Conservation (phyloP, 2,329 filamentous ascomycete genomes). For the Gnomoniopsis smithogilvyi region DNA sequence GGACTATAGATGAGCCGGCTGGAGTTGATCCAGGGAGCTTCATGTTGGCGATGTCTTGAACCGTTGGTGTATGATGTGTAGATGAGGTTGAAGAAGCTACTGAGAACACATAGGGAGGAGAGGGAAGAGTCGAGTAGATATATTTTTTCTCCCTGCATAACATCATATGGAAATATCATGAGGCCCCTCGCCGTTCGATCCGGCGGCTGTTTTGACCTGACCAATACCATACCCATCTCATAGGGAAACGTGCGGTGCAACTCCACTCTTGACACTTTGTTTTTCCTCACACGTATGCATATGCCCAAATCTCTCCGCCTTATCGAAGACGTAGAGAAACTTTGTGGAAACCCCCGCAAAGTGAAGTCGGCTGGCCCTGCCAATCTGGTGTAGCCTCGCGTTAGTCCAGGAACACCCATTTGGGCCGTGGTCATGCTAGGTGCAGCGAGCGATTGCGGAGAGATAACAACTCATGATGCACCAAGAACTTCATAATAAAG, state of each 20-base stretch:
- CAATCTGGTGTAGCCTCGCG: no score
- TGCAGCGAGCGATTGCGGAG: no score
- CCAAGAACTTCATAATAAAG: no score
- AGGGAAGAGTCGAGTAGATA: neutral
- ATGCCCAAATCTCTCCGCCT: neutral
- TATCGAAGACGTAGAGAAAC: neutral
- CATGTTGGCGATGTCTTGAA: neutral
- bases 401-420: no score
- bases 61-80: neutral
- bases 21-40: neutral
- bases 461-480: no score
- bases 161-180: neutral
- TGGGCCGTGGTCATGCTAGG: no score
- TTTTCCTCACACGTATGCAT: neutral
- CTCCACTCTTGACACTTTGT: neutral
- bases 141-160: neutral
- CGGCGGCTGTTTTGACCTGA: neutral
- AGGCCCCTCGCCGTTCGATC: neutral
- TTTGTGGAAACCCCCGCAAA: neutral
- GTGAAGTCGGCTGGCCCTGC: neutral
- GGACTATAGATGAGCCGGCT: slow-evolving; percentile 1
- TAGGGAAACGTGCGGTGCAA: neutral
- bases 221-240: neutral
- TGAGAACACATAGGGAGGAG: neutral
- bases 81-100: neutral